Conservation (phyloP, 2,329 filamentous ascomycete species). For the Ceratocystis huliohia region DNA sequence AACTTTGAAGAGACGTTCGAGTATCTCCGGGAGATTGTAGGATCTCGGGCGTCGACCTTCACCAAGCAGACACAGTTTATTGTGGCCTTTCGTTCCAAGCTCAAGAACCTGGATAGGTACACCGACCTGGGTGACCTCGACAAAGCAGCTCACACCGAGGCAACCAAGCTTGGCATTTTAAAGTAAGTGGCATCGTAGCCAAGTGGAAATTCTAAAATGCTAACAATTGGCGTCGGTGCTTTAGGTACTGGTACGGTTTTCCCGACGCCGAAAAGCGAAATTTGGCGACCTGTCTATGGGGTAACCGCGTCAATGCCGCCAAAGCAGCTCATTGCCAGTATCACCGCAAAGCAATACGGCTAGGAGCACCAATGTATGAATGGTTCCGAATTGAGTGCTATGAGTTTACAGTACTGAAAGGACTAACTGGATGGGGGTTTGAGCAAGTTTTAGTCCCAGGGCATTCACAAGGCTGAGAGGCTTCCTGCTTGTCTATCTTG, state of each 20-base stretch:
- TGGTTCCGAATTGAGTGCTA: constrained; percentile 61
- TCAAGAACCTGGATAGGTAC: constrained; percentile 54
- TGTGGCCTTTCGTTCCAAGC: constrained; percentile 66
- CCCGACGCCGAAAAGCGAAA: constrained; percentile 60
- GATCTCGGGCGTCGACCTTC: constrained; percentile 40
- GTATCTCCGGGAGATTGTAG: constrained; percentile 35
- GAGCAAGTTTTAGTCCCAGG: neutral
- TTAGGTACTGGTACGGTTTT: constrained; percentile 74
- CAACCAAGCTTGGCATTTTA: constrained; percentile 67
- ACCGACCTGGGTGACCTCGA: constrained; percentile 60
- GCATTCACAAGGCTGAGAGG: neutral
- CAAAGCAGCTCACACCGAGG: constrained; percentile 66
- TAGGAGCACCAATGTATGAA: constrained; percentile 47
- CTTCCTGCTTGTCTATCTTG: no score
- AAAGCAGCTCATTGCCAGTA: constrained; percentile 48
- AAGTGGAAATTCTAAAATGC: neutral
- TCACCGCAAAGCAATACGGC: constrained; percentile 52
- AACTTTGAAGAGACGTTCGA: constrained; percentile 58
- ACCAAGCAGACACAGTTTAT: constrained; percentile 60
- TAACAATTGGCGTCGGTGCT: neutral
- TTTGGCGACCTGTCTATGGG: constrained; percentile 67
- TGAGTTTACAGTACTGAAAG: constrained; percentile 55
- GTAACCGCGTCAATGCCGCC: constrained; percentile 45
- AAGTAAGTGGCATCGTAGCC: constrained; percentile 41
- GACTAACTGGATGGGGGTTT: constrained; percentile 44